A percentile compares a stretch with the other conserved stretches of the same genome.
phyloP scores from a whole-genome alignment of 768 basidiomycete species.

The Lactarius tabidus region DNA sequence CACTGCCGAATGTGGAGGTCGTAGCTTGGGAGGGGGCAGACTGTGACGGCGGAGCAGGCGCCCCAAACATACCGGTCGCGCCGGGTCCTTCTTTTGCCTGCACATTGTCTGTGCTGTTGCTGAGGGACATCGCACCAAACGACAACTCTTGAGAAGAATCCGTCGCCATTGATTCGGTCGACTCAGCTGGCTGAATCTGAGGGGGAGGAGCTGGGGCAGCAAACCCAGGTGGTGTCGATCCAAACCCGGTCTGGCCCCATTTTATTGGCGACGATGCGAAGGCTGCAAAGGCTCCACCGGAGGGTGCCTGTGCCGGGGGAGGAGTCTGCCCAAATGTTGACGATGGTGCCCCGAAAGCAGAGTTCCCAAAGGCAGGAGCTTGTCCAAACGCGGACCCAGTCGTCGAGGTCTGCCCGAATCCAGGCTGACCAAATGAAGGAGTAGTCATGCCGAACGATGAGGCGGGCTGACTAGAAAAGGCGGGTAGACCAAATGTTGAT shows the following conservation, averaged over 20 bases:
- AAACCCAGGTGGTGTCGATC: conserved; percentile 14
- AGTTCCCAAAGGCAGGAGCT: conserved; percentile 11
- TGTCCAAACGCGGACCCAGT: conserved; percentile 22
- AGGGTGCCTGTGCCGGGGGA: conserved; percentile 11
- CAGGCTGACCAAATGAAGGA: conserved; percentile 27
- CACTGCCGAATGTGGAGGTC: conserved; percentile 19
- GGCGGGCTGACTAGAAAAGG: neutral
- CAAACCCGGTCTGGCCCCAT: conserved; percentile 28
- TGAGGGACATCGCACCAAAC: conserved; percentile 31
- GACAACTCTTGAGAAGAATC: conserved; percentile 22
- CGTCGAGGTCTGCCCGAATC: conserved; percentile 17
- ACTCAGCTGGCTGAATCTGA: conserved; percentile 16
- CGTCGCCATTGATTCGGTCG: conserved; percentile 23
- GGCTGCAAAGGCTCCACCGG: conserved; percentile 26
- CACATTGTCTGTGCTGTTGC: conserved; percentile 20
- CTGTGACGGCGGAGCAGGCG: conserved; percentile 20
- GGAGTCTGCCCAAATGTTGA: conserved; percentile 18
- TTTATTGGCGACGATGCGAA: conserved; percentile 28
- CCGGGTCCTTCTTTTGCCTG: conserved; percentile 22
- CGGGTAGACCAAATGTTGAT: conserved; percentile 27
- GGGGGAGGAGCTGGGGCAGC: conserved; percentile 8
- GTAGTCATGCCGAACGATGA: conserved; percentile 31
- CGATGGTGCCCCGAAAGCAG: conserved; percentile 12
- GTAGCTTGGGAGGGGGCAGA: neutral
- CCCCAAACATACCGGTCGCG: conserved; percentile 30